phyloP scores from a whole-genome alignment of 2,329 filamentous ascomycete genomes.

The Ophiostoma fasciatum region DNA sequence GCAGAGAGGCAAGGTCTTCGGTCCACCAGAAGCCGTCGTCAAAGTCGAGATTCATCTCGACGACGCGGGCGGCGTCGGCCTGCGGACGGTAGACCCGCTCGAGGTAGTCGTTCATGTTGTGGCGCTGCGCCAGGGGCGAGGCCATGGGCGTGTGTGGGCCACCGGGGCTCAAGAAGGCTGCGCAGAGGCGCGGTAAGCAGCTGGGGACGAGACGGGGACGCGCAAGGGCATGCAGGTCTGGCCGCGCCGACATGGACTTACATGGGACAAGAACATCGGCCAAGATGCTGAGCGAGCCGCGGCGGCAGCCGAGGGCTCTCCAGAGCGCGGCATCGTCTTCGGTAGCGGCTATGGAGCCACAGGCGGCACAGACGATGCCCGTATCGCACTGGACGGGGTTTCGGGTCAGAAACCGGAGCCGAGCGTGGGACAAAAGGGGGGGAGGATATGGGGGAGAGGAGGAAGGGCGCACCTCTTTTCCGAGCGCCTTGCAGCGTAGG shows the following conservation, averaged over 20 bases:
- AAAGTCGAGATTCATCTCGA: slow-evolving; percentile 34
- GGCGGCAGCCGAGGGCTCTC: slow-evolving; percentile 35
- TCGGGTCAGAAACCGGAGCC: not conserved
- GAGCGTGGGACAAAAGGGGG: not conserved
- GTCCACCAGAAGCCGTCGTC: slow-evolving; percentile 45
- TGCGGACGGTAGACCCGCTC: slow-evolving; percentile 29
- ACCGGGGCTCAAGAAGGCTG: slow-evolving; percentile 4
- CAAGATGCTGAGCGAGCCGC: slow-evolving; percentile 30
- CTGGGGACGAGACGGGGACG: not conserved
- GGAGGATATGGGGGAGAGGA: not conserved
- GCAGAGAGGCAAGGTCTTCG: slow-evolving; percentile 29
- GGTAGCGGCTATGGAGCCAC: slow-evolving; percentile 21
- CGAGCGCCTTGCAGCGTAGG: slow-evolving; percentile 33
- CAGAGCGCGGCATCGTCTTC: slow-evolving; percentile 27
- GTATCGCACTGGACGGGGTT: slow-evolving; percentile 31
- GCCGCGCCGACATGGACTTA: slow-evolving; percentile 17
- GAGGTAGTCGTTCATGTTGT: slow-evolving; percentile 37
- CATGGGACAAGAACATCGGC: slow-evolving; percentile 36
- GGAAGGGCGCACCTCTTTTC: slow-evolving; percentile 25
- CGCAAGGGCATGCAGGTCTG: slow-evolving; percentile 2
- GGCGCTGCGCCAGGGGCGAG: slow-evolving; percentile 33
- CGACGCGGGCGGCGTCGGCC: slow-evolving; percentile 25
- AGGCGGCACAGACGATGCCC: slow-evolving; percentile 32
- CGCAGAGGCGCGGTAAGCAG: not conserved
- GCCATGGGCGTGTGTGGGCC: too few relatives aligned